Base-by-base conservation (phyloP, 352 stramenopile genomes). In the Phytophthora melonis region DNA sequence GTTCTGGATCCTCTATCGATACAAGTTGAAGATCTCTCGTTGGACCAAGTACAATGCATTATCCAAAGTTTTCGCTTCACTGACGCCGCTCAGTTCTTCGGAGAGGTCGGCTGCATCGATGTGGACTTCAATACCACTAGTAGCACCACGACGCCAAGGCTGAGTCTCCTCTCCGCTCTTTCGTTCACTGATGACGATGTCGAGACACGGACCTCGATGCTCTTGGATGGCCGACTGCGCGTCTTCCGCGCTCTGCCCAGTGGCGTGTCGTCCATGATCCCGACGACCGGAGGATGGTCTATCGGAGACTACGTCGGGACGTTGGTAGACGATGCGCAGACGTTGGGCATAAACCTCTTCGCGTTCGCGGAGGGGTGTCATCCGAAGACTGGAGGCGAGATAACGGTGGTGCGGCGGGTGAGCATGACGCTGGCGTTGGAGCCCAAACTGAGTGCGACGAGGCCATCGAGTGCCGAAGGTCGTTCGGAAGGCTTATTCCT, bases 271-370 rank as follows among this genome's bases (percentile, higher is more conserved):
- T 54, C 47, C 47, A 54, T 16, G 47, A 54, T 54, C 47, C 6
- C 47, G 19, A 54, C 47, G 19, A 8, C 47, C 9, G 47, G 47
- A 16, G 47, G 47, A 54, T 54, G 47, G 41, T 54, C n/a, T 1
- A 27, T 54, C 47, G 47, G 47, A 54, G 47, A 54, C 47, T 54
- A 54, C 47, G 47, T 14, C n/a, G 47, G 34, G 13, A 14, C 34
- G 34, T 41, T 41, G 34, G 2, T 9, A 41, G 34, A 41, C 34
- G 34, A 41, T 41, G 34, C 34, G 34, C 34, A 14, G 34, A 14
- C 34, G 34, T 14, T 41, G 34, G 16, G 9, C 5, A 11, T 41
- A 14, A 10, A 41, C 34, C 13, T 41, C 34, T 41, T 41, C 9
- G 47, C 47, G 19, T 54, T 54, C 19, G 47, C 47, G 9, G 47